Evolutionary conservation across 768 basidiomycete species (phyloP), one percentile per base, ranked within the genome.

Genomic region (Boletus rex-veris): DNA sequence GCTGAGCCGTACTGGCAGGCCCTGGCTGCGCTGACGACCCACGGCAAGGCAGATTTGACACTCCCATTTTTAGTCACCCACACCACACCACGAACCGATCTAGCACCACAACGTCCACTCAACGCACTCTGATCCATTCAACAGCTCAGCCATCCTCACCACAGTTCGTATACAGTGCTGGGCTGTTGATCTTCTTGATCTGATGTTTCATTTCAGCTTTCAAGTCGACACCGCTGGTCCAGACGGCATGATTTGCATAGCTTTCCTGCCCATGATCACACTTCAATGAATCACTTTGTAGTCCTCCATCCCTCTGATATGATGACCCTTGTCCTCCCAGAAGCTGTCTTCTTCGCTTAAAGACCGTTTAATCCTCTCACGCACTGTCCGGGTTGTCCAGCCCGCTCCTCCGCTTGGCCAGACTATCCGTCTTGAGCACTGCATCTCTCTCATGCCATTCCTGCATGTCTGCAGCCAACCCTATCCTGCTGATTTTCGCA

Each of bases 21-120:
- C 52, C 55, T 64, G 59, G 48, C 68, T 66, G 70, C 68, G 68
- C 58, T 66, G 60, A 62, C 63, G 64, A 65, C 63, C 57, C 68
- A 59, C 60, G 48, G 67, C 49, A 55, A 48, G 28, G 21, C 55
- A 50, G 49, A 53, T 51, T 57, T 57, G 55, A 54, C 59, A 63
- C 57, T 36, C 43, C 68, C 59, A 35, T 42, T 55, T 69, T 68
- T 55, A 44, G 63, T 52, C 16, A 50, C 42, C 50, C 39, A 11
- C 26, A 28, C 26, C 7, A 7, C 26, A 28, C 26, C 26, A 41
- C 12, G 16, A 44, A 26, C 57, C 62, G 53, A 56, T 54, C 56
- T 47, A 48, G 15, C 4, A 33, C 52, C 44, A 46, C 7, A 14
- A 31, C 28, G 8, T 15, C 35, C 33, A 24, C 45, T n/a, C 19